Base-by-base conservation (phyloP, 2,329 filamentous ascomycete genomes). In the Thelonectria olida region DNA sequence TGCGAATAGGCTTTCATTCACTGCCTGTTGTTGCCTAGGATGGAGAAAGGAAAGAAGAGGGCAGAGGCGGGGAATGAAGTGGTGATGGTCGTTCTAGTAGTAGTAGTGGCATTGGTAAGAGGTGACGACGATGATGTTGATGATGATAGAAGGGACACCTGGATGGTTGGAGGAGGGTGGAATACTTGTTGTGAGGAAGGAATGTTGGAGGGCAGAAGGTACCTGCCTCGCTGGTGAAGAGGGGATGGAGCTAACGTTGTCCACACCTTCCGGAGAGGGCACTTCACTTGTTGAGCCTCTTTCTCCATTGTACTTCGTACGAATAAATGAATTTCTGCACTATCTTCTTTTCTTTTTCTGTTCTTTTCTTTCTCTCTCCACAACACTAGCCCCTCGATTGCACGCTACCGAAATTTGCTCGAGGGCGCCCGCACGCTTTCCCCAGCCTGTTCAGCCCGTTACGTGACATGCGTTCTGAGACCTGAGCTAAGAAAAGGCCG, bases 401-500 rank as follows among this genome's bases (percentile, higher is more conserved):
- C 31, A 34, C 49, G 49, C 51, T 23, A 45, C 39, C 45, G 25
- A 27, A 20, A 17, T 39, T 36, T 25, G 31, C 31, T 51, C 6
- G 19, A 27, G 10, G 17, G 34, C 50, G 39, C 34, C 49, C 49
- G 49, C 31, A 41, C 9, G 49, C 38, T 17, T 58, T 52, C 54
- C 56, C 56, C 56, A 54, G 42, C 42, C 27, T 39, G 20, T 28
- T 23, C 19, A 54, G 23, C 12, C 22, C 42, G 53, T 17, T n/a
- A 22, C 20, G 38, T 44, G 57, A 60, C 57, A 42, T 58, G 31
- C 41, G 13, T 20, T 28, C 36, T 41, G 19, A 50, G 44, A 23
- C 45, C 44, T 34, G n/a, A 49, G 49, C 34, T 48, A 54, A 44
- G 27, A 50, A 39, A 44, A 22, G 19, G 7, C 44, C n/a, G 25